These are phyloP conservation scores for Nemania bipapillata DNA, from an alignment of 2,329 filamentous ascomycete species.

Conservation along the genomic window DNA sequence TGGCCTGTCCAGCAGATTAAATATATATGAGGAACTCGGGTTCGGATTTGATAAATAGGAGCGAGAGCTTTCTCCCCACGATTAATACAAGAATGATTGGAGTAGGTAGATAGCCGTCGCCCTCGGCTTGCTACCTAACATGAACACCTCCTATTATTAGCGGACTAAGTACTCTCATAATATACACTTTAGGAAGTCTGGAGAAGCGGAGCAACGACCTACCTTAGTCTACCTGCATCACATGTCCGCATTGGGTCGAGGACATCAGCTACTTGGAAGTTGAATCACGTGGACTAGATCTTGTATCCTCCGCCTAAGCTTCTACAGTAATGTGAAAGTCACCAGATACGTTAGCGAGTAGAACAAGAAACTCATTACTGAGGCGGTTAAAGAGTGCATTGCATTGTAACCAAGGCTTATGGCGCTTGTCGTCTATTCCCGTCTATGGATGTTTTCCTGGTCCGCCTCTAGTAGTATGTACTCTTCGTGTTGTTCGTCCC, in stretches of 20 bases:
- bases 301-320: not conserved
- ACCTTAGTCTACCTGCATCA: not conserved
- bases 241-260: not conserved
- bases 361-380: not conserved
- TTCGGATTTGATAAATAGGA: slow-evolving; percentile 1
- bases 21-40: slow-evolving; percentile 35
- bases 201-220: slow-evolving; percentile 31
- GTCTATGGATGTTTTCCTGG: slow-evolving; percentile 41
- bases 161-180: slow-evolving; percentile 1
- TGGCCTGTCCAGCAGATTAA: slow-evolving; percentile 41
- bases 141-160: slow-evolving; percentile 34
- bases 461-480: slow-evolving; percentile 19
- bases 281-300: not conserved
- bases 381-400: slow-evolving; percentile 25
- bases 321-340: not conserved
- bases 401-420: slow-evolving; percentile 29
- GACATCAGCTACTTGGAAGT: slow-evolving; percentile 5
- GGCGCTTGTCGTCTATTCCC: slow-evolving; percentile 41
- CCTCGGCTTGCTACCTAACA: slow-evolving; percentile 28
- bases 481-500: slow-evolving; percentile 28
- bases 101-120: not conserved
- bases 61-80: not conserved
- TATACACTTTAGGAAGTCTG: slow-evolving; percentile 41
- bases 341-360: not conserved
- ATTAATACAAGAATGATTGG: not conserved